Conservation (phyloP, 257 asterid genomes). For the Solanum chiquidenum region DNA sequence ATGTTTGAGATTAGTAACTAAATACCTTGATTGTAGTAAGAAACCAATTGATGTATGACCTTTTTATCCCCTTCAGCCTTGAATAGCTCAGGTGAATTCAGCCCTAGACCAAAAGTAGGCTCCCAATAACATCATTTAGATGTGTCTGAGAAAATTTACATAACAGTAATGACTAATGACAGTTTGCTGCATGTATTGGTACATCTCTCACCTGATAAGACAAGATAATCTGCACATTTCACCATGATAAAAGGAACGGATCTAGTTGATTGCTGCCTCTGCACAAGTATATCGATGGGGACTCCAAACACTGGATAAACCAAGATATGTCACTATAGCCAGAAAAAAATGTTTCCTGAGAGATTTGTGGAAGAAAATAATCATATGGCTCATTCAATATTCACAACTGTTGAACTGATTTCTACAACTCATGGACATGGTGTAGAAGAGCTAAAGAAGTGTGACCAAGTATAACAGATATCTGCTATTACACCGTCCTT, state of each 20-base stretch:
- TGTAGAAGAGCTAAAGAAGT: neutral
- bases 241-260: slow-evolving; percentile 64
- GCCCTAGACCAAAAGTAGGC: slow-evolving; percentile 33
- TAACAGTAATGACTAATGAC: neutral
- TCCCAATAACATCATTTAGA: neutral
- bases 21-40: slow-evolving; percentile 74
- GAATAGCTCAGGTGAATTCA: slow-evolving; percentile 63
- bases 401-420: neutral
- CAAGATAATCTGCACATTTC: slow-evolving; percentile 78
- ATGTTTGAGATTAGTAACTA: neutral
- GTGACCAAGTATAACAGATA: neutral
- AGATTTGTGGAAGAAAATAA: neutral
- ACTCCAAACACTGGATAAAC: slow-evolving; percentile 63
- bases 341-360: neutral
- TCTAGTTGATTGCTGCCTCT: slow-evolving; percentile 54
- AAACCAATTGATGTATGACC: slow-evolving; percentile 56
- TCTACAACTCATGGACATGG: neutral
- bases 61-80: slow-evolving; percentile 76
- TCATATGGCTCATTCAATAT: neutral
- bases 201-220: slow-evolving; percentile 58
- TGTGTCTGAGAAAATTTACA: neutral
- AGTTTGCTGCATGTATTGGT: neutral
- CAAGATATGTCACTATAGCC: neutral
- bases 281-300: slow-evolving; percentile 72
- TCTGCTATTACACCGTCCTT: neutral